A percentile compares a stretch with the other conserved stretches of the same genome.
Evolutionary conservation across 1,284 basidiomycete genomes (phyloP).

Genomic region (Sporisorium exsertum): DNA sequence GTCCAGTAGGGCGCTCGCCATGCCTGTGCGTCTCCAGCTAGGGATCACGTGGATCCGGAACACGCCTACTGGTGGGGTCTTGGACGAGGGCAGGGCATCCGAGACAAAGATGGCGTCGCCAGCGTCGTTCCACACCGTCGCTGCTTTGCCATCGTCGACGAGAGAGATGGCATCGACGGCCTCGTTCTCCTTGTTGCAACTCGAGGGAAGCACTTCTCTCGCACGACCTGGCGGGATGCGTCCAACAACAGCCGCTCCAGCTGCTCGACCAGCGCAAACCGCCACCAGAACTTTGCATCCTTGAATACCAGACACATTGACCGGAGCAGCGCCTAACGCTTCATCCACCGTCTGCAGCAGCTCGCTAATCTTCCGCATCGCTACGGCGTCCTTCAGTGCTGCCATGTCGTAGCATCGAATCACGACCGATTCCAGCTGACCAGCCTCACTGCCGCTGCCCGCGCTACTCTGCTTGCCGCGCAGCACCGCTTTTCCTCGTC

Average conservation of each 20-base stretch:
- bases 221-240: slow-evolving; percentile 40
- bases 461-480: slow-evolving; percentile 14
- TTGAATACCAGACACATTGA: slow-evolving; percentile 25
- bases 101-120: slow-evolving; percentile 54
- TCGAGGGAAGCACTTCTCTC: slow-evolving; percentile 39
- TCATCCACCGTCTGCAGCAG: slow-evolving; percentile 53
- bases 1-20: slow-evolving; percentile 53
- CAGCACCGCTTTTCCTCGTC: slow-evolving; percentile 19
- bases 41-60: slow-evolving; percentile 61
- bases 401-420: slow-evolving; percentile 51
- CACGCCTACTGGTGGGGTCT: slow-evolving; percentile 54
- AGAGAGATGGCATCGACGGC: background rate
- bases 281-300: slow-evolving; percentile 53
- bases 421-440: slow-evolving; percentile 15
- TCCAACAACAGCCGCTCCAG: slow-evolving; percentile 51
- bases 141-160: background rate
- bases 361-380: slow-evolving; percentile 35
- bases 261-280: slow-evolving; percentile 42
- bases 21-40: slow-evolving; percentile 45
- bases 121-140: slow-evolving; percentile 43
- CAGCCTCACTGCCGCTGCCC: slow-evolving; percentile 2
- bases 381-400: slow-evolving; percentile 34
- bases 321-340: slow-evolving; percentile 53
- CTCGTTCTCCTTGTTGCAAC: slow-evolving; percentile 37
- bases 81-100: slow-evolving; percentile 31